Base-by-base conservation (phyloP, 345 rosid species). In the Erysimum cheiranthoides region DNA sequence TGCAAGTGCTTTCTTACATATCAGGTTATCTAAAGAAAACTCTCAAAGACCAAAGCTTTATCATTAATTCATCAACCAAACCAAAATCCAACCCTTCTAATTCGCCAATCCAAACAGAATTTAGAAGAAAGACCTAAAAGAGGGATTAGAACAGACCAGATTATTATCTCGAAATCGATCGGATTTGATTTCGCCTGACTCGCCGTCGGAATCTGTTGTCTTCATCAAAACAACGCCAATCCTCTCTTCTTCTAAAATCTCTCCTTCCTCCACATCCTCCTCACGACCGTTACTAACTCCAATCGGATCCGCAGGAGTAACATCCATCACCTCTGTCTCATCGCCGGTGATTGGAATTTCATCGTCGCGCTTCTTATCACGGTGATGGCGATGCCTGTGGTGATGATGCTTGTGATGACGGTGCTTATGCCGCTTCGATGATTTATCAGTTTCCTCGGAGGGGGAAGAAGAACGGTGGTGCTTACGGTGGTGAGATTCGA, bases 251-350 rank as follows among this genome's bases (percentile, higher is more conserved):
- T 93, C 98, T 10, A 91, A 87, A 84, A 96, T 96, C 86, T 96
- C 99, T 34, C 99, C 99, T 73, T 96, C 99, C 85, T 96, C 99
- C 59, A 96, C 82, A 46, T 93, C 98, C 57, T 93, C 91, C 71
- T 83, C 92, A 66, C 71, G 51, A 7, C 76, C 40, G 74, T 63
- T 40, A 53, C 71, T 61, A 49, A 57, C 49, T 17, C 67, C 63
- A 53, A 73, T 62, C 54, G 76, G 39, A 79, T 57, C 71, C 54
- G 63, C 70, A 32, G 80, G 70, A 54, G 70, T 59, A 11, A 28
- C 74, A 35, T 73, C 75, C 32, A 39, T 40, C 34, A 9, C 5
- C 70, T 50, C 80, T 4, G 28, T 14, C 42, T 82, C 86, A 12
- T 80, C 84, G 18, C 49, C 83, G 4, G 47, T 72, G 17, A 52